Evolutionary conservation across 345 rosid genomes (phyloP), one percentile per base, ranked within the genome.

Genomic region (Iberis pinnata): DNA sequence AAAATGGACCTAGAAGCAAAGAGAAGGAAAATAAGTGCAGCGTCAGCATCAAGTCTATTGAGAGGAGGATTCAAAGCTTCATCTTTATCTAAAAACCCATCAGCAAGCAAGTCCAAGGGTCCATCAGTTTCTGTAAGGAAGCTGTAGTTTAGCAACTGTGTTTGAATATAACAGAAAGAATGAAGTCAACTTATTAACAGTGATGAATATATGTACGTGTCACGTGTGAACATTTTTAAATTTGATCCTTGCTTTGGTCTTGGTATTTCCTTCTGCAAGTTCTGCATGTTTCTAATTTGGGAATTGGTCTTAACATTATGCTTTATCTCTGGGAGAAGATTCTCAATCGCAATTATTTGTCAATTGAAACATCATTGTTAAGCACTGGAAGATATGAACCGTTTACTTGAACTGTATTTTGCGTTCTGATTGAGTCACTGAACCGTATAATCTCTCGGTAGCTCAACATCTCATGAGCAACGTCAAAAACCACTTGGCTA

Each of bases 1-100:
- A 75, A 69, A 15, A 11, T 75, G 78, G 84, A 79, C 56, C 76
- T 88, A 13, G 95, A 80, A 62, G 70, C 88, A 49, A 88, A 88
- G 79, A 81, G 92, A 76, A 75, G 92, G 66, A 93, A 76, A 55
- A 79, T 88, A 25, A 64, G 77, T 52, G 92, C 85, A 8, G 71
- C 74, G 6, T 75, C 85, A 27, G 80, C 89, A 9, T 79, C 94
- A 0, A 79, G 64, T 65, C 53, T 83, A 40, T 62, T 84, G 70
- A 54, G 58, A 1, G 89, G 93, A 12, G 83, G 82, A 37, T 74
- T 83, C 61, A 88, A 77, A 76, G 72, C 83, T 24, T 83, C 96
- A 9, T 72, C 88, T 5, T 72, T 78, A 79, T 83, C 86, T 32
- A 66, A 58, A 60, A 67, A 12, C 45, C 40, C 50, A 20, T 52